These are phyloP conservation scores for Penicillium janthinellum DNA, from an alignment of 2,329 filamentous ascomycete genomes.

Conservation along the genomic window DNA sequence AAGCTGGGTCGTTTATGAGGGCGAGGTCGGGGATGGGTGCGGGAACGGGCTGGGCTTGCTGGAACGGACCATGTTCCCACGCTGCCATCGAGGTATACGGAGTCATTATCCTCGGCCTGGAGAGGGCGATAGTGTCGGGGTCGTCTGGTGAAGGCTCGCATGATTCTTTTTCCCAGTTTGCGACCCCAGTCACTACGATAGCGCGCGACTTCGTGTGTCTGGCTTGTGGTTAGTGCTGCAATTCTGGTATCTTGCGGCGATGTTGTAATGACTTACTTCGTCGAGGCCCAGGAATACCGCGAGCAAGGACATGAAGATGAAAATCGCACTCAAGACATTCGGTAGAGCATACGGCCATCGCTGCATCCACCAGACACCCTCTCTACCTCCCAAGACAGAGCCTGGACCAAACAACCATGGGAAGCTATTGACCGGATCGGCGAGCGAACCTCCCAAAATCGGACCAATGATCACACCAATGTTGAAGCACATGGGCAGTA, in stretches of 20 bases:
- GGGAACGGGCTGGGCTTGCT: constrained; percentile 29
- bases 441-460: constrained; percentile 65
- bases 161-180: constrained; percentile 39
- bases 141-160: constrained; percentile 29
- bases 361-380: constrained; percentile 65
- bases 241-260: not conserved
- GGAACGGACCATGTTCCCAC: constrained; percentile 29
- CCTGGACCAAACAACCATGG: constrained; percentile 64
- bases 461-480: constrained; percentile 63
- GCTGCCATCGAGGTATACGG: constrained; percentile 37
- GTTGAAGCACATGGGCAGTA: constrained; percentile 71
- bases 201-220: constrained; percentile 43
- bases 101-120: constrained; percentile 31
- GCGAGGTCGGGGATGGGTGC: constrained; percentile 35
- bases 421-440: constrained; percentile 65
- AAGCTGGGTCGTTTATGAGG: constrained; percentile 49
- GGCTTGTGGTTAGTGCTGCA: not conserved
- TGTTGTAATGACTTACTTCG: constrained; percentile 51
- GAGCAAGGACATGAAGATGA: constrained; percentile 58
- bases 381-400: constrained; percentile 57
- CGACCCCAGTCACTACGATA: constrained; percentile 47
- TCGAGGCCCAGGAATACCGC: constrained; percentile 66
- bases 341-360: constrained; percentile 70
- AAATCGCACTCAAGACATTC: constrained; percentile 65
- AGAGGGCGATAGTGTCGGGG: constrained; percentile 41